Base-by-base conservation (phyloP, 148 eudicot genomes). In the Cornus suecica region DNA sequence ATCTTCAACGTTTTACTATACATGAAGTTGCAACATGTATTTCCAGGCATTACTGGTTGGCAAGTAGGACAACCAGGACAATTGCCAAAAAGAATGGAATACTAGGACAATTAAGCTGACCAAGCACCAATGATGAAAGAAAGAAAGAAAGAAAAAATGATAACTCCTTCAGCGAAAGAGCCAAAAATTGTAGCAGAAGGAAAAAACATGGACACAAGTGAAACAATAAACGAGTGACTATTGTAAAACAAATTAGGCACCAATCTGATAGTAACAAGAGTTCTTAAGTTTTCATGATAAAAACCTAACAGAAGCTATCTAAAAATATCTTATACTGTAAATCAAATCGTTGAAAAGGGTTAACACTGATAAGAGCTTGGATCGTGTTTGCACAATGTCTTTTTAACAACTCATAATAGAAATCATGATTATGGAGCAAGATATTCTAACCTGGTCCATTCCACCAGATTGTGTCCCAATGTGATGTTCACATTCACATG, bases 381-480 rank as follows among this genome's bases (percentile, higher is more conserved):
- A 95, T 22, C 54, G 15, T 48, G 54, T 48, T 48, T 48, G 48
- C 25, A 27, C 22, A 25, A 13, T 14, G 60, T 42, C 61, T 64
- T 74, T 4, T 64, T 41, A 63, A 27, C 22, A 64, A 10, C 16
- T 3, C 72, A 58, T 58, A 22, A 20, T n/a, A 25, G n/a, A 58
- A 58, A 14, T n/a, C 62, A 58, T 22, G 62, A n/a, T 65, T 63
- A 34, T 73, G 24, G 15, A 22, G 25, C 22, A 31, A n/a, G 10
- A 25, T 18, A 24, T 2, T 64, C 6, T 81, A 77, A 92, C 97
- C 97, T 93, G 98, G 78, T 93, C 98, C 98, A 93, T 93, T 75
- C 99, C 99, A 81, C 99, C 99, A 84, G 97, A 93, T 58, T 96
- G 99, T 20, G 98, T 96, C 26, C 99, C 99, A 52, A 96, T 93